Evolutionary conservation across 192 early-diverging fungal genomes (phyloP), one percentile per base, ranked within the genome.

Genomic region (Coemansia aciculifera): DNA sequence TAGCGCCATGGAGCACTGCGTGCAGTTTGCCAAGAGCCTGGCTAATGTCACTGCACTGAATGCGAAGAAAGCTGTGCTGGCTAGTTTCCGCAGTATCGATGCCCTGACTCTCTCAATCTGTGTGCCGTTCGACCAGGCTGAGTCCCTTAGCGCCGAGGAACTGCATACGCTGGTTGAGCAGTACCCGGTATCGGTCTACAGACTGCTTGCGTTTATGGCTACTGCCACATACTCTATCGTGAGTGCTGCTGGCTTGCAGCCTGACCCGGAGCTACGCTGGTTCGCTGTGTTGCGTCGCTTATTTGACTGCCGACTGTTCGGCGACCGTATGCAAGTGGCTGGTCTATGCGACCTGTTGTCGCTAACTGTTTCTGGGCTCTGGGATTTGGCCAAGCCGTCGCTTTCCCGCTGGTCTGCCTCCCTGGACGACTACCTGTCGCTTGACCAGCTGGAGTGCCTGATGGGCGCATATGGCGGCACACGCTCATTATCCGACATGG

Each of bases 371-470:
- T 64, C 23, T 2, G 71, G 42, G 46, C 81, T 78, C 27, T 78
- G 75, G 81, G 54, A 59, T 21, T 57, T 83, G 21, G 34, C 81
- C 13, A 66, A 62, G 9, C 81, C 81, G 7, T 36, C 63, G 19
- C 66, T 83, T 15, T 78, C 81, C n/a, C 66, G 63, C 48, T 83
- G 81, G 81, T 83, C 81, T 38, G 72, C 66, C 4, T 63, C 62
- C 6, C 48, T 83, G 37, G 66, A 67, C 36, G 81, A 83, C 49
- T 83, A 69, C 57, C 66, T 83, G 9, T 34, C 66, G 13, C 57
- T 84, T 39, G 78, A 78, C 62, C 68, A 79, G 52, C 73, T 84
- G n/a, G 82, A 84, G 42, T 23, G 65, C 6, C 63, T 84, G n/a
- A 64, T 66, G 5, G 82, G 77, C 10, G 77, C 71, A 12, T 84